A percentile compares a stretch with the other conserved stretches of the same genome.
phyloP scores from a whole-genome alignment of 495 filamentous ascomycete species.

The Aspergillus bertholletiae region DNA sequence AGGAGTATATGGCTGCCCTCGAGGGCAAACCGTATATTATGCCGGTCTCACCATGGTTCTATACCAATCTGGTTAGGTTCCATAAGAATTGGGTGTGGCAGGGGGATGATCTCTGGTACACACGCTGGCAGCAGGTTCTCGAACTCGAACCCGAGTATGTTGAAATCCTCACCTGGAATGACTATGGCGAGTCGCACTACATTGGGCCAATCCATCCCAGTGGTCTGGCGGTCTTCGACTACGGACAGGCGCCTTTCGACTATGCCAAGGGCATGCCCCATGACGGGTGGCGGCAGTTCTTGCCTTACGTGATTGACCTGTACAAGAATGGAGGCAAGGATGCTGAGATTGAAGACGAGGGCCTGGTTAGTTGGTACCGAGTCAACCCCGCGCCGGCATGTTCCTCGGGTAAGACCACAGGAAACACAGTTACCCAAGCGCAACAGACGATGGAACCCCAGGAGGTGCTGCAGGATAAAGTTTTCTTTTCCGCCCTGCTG shows the following conservation, averaged over 20 bases:
- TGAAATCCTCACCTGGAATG: slow-evolving; percentile 62
- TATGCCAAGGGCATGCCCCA: slow-evolving; percentile 53
- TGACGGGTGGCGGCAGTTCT: slow-evolving; percentile 50
- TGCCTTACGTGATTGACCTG: slow-evolving; percentile 61
- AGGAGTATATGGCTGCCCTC: slow-evolving; percentile 44
- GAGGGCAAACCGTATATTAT: slow-evolving; percentile 67
- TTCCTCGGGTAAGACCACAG: slow-evolving; percentile 30
- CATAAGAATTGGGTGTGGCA: slow-evolving; percentile 71
- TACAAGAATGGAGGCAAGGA: slow-evolving; percentile 55
- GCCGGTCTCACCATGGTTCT: slow-evolving; percentile 74
- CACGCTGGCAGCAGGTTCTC: slow-evolving; percentile 64
- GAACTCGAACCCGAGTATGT: slow-evolving; percentile 62
- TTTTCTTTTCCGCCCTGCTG: slow-evolving; percentile 37
- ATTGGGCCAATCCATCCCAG: slow-evolving; percentile 52
- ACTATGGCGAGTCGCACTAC: slow-evolving; percentile 75
- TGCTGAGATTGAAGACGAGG: slow-evolving; percentile 39
- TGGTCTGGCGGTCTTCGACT: slow-evolving; percentile 33
- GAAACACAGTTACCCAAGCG: slow-evolving; percentile 23
- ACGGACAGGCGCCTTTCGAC: slow-evolving; percentile 44
- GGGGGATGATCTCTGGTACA: slow-evolving; percentile 66
- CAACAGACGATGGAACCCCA: slow-evolving; percentile 8
- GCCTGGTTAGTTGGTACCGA: slow-evolving; percentile 66
- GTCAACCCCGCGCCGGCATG: slow-evolving; percentile 32
- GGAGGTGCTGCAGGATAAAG: slow-evolving; percentile 25
- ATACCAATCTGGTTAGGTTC: slow-evolving; percentile 60